Percentiles rank a stretch among this genome's conserved stretches.
Evolutionary conservation across 1,284 basidiomycete species (phyloP).

Genomic region (Boletus smithii): DNA sequence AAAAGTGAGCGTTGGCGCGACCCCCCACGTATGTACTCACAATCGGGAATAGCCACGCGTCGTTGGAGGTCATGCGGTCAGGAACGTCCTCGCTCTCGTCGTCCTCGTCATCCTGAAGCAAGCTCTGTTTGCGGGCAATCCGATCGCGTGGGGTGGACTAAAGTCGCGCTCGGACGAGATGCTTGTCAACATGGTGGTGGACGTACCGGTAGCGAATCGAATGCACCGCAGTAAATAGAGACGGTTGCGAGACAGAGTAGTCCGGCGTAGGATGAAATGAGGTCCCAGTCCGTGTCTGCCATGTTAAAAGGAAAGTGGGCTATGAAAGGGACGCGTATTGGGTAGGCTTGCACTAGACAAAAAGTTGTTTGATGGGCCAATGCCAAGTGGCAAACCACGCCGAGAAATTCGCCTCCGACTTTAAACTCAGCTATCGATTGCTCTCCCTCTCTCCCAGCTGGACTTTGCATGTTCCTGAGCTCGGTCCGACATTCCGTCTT

Average conservation of each 20-base stretch:
- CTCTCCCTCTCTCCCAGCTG: too few species aligned
- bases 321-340: slow-evolving; percentile 2
- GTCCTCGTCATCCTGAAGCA: slow-evolving; percentile 29
- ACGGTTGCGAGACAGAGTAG: slow-evolving; percentile 56
- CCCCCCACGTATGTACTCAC: slow-evolving; percentile 36
- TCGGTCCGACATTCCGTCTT: too few species aligned
- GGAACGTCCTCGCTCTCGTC: slow-evolving; percentile 45
- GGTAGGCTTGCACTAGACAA: background rate
- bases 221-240: slow-evolving; percentile 66
- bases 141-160: slow-evolving; percentile 13
- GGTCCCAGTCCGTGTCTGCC: slow-evolving; percentile 47
- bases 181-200: too few species aligned
- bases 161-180: background rate
- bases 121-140: slow-evolving; percentile 4
- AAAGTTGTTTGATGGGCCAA: too few species aligned
- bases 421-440: too few species aligned
- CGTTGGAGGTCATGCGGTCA: slow-evolving; percentile 60
- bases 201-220: slow-evolving; percentile 64
- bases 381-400: too few species aligned
- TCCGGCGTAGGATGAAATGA: slow-evolving; percentile 65
- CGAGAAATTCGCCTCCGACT: background rate
- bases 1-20: background rate
- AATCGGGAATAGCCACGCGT: slow-evolving; percentile 77
- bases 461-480: too few species aligned
- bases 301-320: slow-evolving; percentile 12